Evolutionary conservation across 371 early-diverging fungal species (phyloP).

Genomic region (Dichotomocladium elegans): DNA sequence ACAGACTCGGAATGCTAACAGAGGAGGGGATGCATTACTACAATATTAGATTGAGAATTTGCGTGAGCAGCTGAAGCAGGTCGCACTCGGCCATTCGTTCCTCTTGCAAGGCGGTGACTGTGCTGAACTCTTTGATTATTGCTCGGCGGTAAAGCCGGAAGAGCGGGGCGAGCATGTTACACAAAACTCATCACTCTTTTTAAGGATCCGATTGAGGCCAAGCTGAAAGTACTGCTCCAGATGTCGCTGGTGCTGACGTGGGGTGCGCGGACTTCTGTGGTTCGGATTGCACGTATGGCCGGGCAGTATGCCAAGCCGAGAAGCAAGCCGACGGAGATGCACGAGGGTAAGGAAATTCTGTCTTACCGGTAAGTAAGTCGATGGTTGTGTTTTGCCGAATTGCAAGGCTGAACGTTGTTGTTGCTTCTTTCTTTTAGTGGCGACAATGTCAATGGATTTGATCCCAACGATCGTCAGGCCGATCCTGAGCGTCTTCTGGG

Average conservation of each 20-base stretch:
- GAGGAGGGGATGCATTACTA: neutral
- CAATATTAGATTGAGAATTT: conserved; percentile 71
- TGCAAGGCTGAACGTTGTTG: neutral
- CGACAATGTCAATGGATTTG: conserved; percentile 95
- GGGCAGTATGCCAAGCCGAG: conserved; percentile 98
- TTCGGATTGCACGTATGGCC: conserved; percentile 96
- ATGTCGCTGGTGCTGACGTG: conserved; percentile 94
- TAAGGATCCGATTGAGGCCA: conserved; percentile 85
- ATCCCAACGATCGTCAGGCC: conserved; percentile 82
- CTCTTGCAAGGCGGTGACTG: conserved; percentile 97
- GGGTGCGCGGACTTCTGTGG: conserved; percentile 91
- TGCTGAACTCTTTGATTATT: conserved; percentile 96
- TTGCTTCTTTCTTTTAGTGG: conserved; percentile 51
- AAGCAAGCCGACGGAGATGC: conserved; percentile 85
- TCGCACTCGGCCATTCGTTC: conserved; percentile 88
- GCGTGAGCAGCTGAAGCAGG: conserved; percentile 79
- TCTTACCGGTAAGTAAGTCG: conserved; percentile 51
- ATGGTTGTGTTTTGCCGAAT: neutral
- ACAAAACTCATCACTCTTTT: neutral
- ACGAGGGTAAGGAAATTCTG: conserved; percentile 79
- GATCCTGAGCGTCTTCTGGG: conserved; percentile 90
- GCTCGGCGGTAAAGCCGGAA: conserved; percentile 82
- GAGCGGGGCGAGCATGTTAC: neutral
- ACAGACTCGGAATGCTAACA: neutral
- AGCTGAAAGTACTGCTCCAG: conserved; percentile 93